phyloP scores from a whole-genome alignment of 2,329 filamentous ascomycete genomes.

The Talaromyces verruculosus region DNA sequence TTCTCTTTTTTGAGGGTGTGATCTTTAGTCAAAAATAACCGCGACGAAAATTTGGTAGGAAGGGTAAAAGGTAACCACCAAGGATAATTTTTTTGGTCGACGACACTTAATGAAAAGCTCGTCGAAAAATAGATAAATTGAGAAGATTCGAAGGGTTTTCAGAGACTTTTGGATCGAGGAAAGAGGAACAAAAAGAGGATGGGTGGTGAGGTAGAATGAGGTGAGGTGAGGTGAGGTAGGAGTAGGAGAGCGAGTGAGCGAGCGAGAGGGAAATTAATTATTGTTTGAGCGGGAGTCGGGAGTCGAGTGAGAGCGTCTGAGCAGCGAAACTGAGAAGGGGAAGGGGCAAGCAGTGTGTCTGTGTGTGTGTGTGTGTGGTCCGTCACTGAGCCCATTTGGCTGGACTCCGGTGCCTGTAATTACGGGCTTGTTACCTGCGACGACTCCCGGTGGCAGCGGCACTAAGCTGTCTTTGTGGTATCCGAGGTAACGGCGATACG shows the following conservation, averaged over 20 bases:
- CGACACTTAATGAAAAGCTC: slow-evolving; percentile 57
- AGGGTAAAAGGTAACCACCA: slow-evolving; percentile 18
- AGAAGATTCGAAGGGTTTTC: slow-evolving; percentile 27
- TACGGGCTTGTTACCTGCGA: slow-evolving; percentile 4
- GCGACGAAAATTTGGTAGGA: slow-evolving; percentile 19
- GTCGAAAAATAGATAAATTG: slow-evolving; percentile 31
- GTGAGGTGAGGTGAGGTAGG: slow-evolving; percentile 22
- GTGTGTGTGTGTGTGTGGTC: not conserved
- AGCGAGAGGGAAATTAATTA: slow-evolving; percentile 9
- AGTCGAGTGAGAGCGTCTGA: slow-evolving; percentile 11
- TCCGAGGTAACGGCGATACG: slow-evolving; percentile 9
- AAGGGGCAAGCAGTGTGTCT: not conserved
- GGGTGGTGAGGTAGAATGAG: slow-evolving; percentile 23
- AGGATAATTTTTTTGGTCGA: slow-evolving; percentile 33
- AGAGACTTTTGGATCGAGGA: slow-evolving; percentile 20
- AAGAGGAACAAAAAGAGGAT: slow-evolving; percentile 3
- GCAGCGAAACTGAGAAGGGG: slow-evolving; percentile 9
- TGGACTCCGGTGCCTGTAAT: not conserved
- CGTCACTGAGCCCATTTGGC: not conserved
- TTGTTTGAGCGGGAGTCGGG: slow-evolving; percentile 15
- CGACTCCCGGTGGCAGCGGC: not conserved
- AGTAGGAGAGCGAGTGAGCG: slow-evolving; percentile 16
- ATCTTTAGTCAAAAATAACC: slow-evolving; percentile 22
- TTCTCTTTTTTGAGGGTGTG: not conserved
- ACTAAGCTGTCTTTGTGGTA: not conserved